Base-by-base conservation (phyloP, 495 filamentous ascomycete species). In the Xylaria longipes region DNA sequence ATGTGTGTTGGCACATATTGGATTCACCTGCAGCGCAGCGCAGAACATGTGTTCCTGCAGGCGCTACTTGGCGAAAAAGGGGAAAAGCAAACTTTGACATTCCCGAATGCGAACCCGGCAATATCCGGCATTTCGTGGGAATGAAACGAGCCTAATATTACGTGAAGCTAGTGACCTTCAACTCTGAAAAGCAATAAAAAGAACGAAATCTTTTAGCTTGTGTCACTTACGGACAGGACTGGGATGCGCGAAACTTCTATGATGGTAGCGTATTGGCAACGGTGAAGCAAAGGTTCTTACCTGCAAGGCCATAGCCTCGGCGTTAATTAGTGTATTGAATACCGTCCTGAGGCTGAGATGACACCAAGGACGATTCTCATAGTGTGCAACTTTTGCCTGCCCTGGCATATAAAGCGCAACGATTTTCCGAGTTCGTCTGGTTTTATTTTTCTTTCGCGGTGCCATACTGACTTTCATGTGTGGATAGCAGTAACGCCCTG, bases 1-100 rank as follows among this genome's bases (percentile, higher is more conserved):
- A 31, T 33, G 62, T 48, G 69, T 29, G 37, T 65, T 65, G 48
- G 29, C 58, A 64, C 31, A 52, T 71, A 31, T 48, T 25, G 29
- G 27, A 63, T 60, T 66, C 50, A 60, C 50, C 61, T 25, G 62
- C 48, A 41, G 15, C 37, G 17, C 29, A 45, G 69, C 43, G 69
- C 69, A 48, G 50, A 41, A 64, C 48, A 71, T 46, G 27, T 54
- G 43, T 71, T 71, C 37, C 60, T 65, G 48, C 37, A 57, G 31
- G 39, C 22, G 11, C 37, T 15, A 7, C 56, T 41, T 45, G 43
- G 57, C 57, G 35, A 15, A 57, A 61, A 62, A 33, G 68, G 57
- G 56, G 52, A 41, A 58, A 60, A 69, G 65, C 48, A 56, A 67
- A 31, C 27, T 70, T 35, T 56, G 45, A 35, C 22, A 12, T 14